Evolutionary conservation across 768 basidiomycete genomes (phyloP), one percentile per base, ranked within the genome.

Genomic region (Mycena venus): DNA sequence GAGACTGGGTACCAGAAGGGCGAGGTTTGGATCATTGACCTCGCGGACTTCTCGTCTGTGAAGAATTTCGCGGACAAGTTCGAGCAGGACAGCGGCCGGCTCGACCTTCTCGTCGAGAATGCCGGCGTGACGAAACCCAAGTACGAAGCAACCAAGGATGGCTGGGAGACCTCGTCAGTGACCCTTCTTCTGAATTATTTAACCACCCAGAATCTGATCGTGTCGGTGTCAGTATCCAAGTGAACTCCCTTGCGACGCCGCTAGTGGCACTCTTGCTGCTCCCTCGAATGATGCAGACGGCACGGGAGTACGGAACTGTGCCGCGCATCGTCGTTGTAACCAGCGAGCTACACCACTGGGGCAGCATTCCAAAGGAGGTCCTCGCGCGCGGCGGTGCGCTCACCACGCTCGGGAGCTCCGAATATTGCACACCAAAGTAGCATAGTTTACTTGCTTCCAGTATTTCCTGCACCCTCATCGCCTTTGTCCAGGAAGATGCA

Each of bases 11-110:
- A 64, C 19, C 68, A 64, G 19, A 72, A 66, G 78, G 23, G 53
- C 61, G 17, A 84, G 81, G 80, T 76, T 77, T 40, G 82, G 82
- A 49, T 73, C 34, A 75, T 85, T 56, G 85, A 86, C 31, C 61
- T 86, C 55, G 72, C 77, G 29, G 79, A 75, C 49, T 86, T 86
- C 44, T 76, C 76, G 8, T 82, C 72, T 53, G 81, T 86, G 29
- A 72, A 77, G 29, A 72, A 79, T n/a, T 85, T 86, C 62, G 84
- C 65, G 78, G 78, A 82, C 53, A 79, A 69, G 31, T 84, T 84
- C n/a, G 72, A 75, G 14, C 27, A 58, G 36, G 74, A 75, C 10
- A 66, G 74, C 32, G 74, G 74, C 17, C 58, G 70, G n/a, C 72
- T 85, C 44, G 79, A 85, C 56, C 62, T 80, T 2, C 70, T 86